A percentile compares a stretch with the other conserved stretches of the same genome.
These are phyloP conservation scores for Phytomonas francai DNA, from an alignment of 208 protist genomes.

Conservation along the genomic window DNA sequence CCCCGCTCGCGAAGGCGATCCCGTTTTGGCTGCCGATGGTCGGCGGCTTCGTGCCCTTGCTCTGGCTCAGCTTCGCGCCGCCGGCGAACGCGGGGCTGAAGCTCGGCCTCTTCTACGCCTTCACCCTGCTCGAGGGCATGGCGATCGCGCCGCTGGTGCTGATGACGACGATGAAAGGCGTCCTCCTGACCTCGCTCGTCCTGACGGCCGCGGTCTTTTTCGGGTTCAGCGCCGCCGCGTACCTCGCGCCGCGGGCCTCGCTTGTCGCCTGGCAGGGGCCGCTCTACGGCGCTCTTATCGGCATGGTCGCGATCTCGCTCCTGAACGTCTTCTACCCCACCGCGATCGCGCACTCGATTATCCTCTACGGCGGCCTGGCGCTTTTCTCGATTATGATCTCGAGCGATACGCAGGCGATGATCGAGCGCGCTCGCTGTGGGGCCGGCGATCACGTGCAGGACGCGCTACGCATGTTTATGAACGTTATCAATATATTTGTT, in stretches of 20 bases:
- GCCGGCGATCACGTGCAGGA: slow-evolving; percentile 79
- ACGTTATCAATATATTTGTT: slow-evolving; percentile 86
- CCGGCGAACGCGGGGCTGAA: slow-evolving; percentile 63
- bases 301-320: slow-evolving; percentile 74
- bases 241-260: slow-evolving; percentile 67
- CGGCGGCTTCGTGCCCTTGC: slow-evolving; percentile 70
- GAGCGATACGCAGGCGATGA: slow-evolving; percentile 84
- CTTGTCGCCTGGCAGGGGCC: slow-evolving; percentile 80
- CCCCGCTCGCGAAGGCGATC: slow-evolving; percentile 54
- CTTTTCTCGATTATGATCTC: slow-evolving; percentile 81
- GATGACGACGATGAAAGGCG: slow-evolving; percentile 65
- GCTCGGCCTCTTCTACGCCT: slow-evolving; percentile 70
- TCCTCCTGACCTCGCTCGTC: slow-evolving; percentile 67
- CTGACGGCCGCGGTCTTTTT: slow-evolving; percentile 79
- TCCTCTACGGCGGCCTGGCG: slow-evolving; percentile 82
- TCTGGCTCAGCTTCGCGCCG: slow-evolving; percentile 79
- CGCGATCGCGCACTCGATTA: slow-evolving; percentile 73
- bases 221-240: slow-evolving; percentile 82
- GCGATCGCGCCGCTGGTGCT: slow-evolving; percentile 71
- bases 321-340: slow-evolving; percentile 85
- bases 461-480: slow-evolving; percentile 77
- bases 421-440: slow-evolving; percentile 80
- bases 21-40: slow-evolving; percentile 84
- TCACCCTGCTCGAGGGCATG: slow-evolving; percentile 80
- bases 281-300: slow-evolving; percentile 77